Base-by-base conservation (phyloP, 768 basidiomycete genomes). In the Dendrothele bispora region DNA sequence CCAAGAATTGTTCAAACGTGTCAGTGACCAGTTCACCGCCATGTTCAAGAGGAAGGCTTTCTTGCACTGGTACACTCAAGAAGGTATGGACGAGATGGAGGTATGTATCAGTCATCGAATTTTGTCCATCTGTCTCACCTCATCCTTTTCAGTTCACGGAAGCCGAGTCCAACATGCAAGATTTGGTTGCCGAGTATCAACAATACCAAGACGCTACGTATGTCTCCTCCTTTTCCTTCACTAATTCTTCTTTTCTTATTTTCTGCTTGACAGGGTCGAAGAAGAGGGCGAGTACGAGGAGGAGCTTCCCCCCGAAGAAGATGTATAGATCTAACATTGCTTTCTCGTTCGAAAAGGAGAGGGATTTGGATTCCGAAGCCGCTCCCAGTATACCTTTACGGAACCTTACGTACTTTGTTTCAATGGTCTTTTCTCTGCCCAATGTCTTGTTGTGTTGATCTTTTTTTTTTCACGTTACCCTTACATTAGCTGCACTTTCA, bases 41-140 rank as follows among this genome's bases (percentile, higher is more conserved):
- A 99, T 98, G 97, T 95, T 94, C 82, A 91, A 89, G 83, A 80
- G 95, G 66, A 98, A 98, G 77, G 95, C 95, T 21, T 94, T 94
- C 83, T 80, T 93, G 84, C 90, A 95, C 69, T 95, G 95, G 95
- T 98, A 98, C 71, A 98, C 95, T 28, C 92, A 95, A 68, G 97
- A 98, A 77, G 97, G 97, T 67, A 98, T 99, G 95, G 95, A 94
- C 65, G 92, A 93, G 79, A 91, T 93, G 91, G 91, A 94, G 78
- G 80, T 80, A 43, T 37, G 75, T 64, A 3, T n/a, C 29, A 47
- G 14, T 27, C 8, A 18, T 7, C 29, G 14, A 7, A n/a, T 29
- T 11, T n/a, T 44, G 7, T 5, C 20, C 10, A 27, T 39, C 15
- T 36, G 3, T 24, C 34, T 18, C 6, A n/a, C n/a, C 43, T 7